Base-by-base conservation (phyloP, 2,329 filamentous ascomycete genomes). In the Aspergillus sergii region DNA sequence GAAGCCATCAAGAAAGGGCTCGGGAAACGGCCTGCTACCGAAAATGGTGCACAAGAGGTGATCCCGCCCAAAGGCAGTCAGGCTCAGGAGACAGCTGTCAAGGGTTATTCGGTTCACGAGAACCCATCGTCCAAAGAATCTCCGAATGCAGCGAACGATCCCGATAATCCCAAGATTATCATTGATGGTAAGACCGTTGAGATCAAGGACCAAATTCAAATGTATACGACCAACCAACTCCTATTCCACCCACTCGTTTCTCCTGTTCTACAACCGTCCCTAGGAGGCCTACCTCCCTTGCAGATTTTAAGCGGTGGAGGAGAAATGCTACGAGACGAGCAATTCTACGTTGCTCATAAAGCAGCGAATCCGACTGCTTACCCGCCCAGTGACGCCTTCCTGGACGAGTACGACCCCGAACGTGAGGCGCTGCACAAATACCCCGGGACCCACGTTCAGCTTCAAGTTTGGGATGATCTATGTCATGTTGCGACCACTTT, bases 401-500 rank as follows among this genome's bases (percentile, higher is more conserved):
- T 95, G 64, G 83, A 89, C 39, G 85, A 89, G 43, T 82, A 85
- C 63, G 89, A 89, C 32, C 84, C 84, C 23, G 83, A 85, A 1
- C 75, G 83, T 39, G 73, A 77, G 12, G 78, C 76, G 14, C 72
- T 95, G 19, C 81, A 84, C 41, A 88, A 85, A 65, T 96, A 92
- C 76, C 87, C 88, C 62, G 92, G 93, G 0, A 99, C 95, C 0
- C 88, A 96, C 70, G 94, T 98, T 0, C 93, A 97, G 74, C 84
- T 99, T 2, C 95, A 98, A 75, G 90, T 98, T 1, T 98, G 94
- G 94, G 94, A 98, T 62, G 91, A 97, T 71, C 82, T 98, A 3
- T 98, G 95, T 72, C 94, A 98, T 74, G 94, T 96, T 7, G 89
- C 91, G 0, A 92, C 94, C 0, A 97, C 94, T 0, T 84, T 98